A percentile compares a stretch with the other conserved stretches of the same genome.
Evolutionary conservation across 2,329 filamentous ascomycete genomes (phyloP).

Genomic region (Aureobasidium musti): DNA sequence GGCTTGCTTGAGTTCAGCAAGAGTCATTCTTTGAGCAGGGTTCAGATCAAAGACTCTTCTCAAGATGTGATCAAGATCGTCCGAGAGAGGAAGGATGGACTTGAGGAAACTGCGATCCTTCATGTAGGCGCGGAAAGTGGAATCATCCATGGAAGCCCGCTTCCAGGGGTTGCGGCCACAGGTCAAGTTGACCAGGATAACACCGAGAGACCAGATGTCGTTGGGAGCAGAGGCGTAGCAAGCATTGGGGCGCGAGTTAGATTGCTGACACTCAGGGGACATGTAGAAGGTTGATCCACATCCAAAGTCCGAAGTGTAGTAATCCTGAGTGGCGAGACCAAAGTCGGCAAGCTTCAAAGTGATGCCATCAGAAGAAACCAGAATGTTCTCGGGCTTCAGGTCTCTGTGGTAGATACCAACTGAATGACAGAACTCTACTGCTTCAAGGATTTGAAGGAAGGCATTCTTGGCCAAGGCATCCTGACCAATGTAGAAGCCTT

Average conservation of each 20-base stretch:
- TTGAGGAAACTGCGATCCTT: constrained; percentile 84
- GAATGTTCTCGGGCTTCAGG: constrained; percentile 96
- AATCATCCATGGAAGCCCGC: constrained; percentile 88
- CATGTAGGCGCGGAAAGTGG: constrained; percentile 88
- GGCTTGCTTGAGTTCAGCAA: constrained; percentile 74
- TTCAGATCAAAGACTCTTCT: constrained; percentile 84
- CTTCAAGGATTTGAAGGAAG: constrained; percentile 94
- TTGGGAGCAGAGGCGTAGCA: constrained; percentile 92
- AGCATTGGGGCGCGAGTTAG: constrained; percentile 66
- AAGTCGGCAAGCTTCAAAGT: constrained; percentile 97
- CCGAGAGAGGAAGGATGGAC: constrained; percentile 86
- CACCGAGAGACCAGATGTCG: constrained; percentile 97
- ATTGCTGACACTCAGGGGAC: constrained; percentile 97
- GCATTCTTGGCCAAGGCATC: constrained; percentile 82
- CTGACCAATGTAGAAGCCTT: constrained; percentile 89
- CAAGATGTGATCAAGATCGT: constrained; percentile 86
- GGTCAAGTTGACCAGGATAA: constrained; percentile 95
- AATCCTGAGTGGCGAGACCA: constrained; percentile 84
- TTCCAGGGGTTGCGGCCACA: constrained; percentile 99
- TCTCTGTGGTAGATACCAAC: constrained; percentile 96
- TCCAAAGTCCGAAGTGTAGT: constrained; percentile 87
- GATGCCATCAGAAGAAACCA: constrained; percentile 84
- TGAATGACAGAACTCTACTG: constrained; percentile 91
- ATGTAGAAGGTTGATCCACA: constrained; percentile 99
- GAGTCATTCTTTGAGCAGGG: constrained; percentile 77